Percentiles rank a stretch among this genome's conserved stretches.
Evolutionary conservation across 73 alveolate genomes (phyloP).

Genomic region (Tetrahymena borealis): DNA sequence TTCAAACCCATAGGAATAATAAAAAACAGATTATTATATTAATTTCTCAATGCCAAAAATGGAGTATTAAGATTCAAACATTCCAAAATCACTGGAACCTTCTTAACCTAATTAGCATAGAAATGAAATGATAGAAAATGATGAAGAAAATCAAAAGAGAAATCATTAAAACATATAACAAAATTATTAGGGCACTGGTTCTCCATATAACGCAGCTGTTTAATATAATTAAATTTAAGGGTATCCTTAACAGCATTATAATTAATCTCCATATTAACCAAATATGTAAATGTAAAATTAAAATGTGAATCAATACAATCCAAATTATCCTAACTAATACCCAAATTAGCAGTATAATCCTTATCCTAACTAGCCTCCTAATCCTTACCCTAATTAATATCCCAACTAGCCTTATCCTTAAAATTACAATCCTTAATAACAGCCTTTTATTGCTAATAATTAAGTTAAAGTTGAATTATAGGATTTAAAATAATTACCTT

Average conservation of each 20-base stretch:
- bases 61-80: not conserved
- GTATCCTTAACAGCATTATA: not conserved
- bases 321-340: not conserved
- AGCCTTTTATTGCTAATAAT: not conserved
- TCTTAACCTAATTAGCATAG: not conserved
- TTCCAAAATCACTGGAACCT: not conserved
- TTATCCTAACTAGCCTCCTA: not conserved
- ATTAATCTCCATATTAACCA: not conserved
- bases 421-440: too few relatives aligned
- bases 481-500: not conserved
- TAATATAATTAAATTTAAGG: too few relatives aligned
- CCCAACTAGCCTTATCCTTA: not conserved
- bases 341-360: not conserved
- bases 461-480: not conserved
- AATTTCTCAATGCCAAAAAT: not conserved
- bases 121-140: not conserved
- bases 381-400: not conserved
- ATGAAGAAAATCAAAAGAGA: not conserved
- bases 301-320: not conserved
- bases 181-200: not conserved
- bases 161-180: not conserved
- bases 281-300: not conserved
- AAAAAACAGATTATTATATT: not conserved
- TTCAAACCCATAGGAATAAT: not conserved
- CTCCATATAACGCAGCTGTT: not conserved